Evolutionary conservation across 2,329 filamentous ascomycete genomes (phyloP), one percentile per base, ranked within the genome.

Genomic region (Colletotrichum gloeosporioides): DNA sequence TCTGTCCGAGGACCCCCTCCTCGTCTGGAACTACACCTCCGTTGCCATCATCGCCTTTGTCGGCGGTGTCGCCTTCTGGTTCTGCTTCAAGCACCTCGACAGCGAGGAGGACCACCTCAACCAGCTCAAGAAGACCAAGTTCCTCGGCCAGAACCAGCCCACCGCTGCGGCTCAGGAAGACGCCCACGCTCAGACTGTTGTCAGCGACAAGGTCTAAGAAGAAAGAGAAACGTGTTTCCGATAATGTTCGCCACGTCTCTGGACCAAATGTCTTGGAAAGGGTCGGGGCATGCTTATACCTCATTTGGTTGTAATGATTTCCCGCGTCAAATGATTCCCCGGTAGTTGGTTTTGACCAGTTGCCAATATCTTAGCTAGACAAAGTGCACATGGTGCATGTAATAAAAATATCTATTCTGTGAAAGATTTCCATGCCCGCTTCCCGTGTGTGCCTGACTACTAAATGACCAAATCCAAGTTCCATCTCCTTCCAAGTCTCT

Each of bases 11-110:
- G 92, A 95, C 81, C 93, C 93, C 3, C 84, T 93, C 29, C 86
- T 95, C 53, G 89, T 93, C 6, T 95, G 93, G 92, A 95, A 95
- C 86, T 96, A 96, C 84, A 89, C 87, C 10, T 82, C 88, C 22
- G 89, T 94, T 22, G 92, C 93, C 8, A 85, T 91, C 73, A 86
- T 95, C 68, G 90, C 93, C 0, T 89, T 91, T 49, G 68, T 92
- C 9, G 94, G 92, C 44, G 93, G 92, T 29, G 77, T 88, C 6
- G 86, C 88, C 3, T 95, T 96, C 86, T 96, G 93, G 93, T 82
- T 93, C 80, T 91, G 89, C 80, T 94, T 94, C 86, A 86, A 88
- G 53, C 86, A 90, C n/a, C 87, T 94, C 12, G 94, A 96, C 81
- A 85, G 84, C 31, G 87, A 92, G 78, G 94, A 96, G 82, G 94